phyloP scores from a whole-genome alignment of 768 basidiomycete genomes.

The Mycena pura region DNA sequence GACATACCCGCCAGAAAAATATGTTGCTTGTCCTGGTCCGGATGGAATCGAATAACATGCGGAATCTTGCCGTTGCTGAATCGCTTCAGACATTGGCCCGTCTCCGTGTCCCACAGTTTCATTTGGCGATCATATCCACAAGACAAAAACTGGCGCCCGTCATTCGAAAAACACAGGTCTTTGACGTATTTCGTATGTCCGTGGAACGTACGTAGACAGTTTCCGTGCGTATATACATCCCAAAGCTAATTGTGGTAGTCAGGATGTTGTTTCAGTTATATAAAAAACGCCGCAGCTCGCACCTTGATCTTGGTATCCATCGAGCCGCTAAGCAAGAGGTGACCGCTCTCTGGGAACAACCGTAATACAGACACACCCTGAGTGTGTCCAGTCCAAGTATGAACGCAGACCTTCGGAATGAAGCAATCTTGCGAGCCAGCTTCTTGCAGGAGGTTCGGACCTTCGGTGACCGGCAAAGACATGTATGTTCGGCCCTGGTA shows the following conservation, averaged over 20 bases:
- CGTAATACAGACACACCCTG: conserved; percentile 95
- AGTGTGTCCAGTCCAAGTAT: conserved; percentile 99
- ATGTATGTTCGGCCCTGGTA: conserved; percentile 99
- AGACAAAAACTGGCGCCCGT: conserved; percentile 87
- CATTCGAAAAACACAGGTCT: conserved; percentile 94
- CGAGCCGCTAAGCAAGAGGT: conserved; percentile 90
- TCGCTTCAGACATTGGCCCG: conserved; percentile 94
- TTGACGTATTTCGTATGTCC: conserved; percentile 97
- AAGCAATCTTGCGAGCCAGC: conserved; percentile 88
- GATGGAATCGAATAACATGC: conserved; percentile 94
- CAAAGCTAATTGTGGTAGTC: conserved; percentile 67
- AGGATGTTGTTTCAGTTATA: neutral
- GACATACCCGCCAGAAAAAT: conserved; percentile 98
- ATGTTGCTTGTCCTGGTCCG: conserved; percentile 94
- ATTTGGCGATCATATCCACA: conserved; percentile 96
- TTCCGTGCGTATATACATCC: conserved; percentile 97
- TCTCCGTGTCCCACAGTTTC: conserved; percentile 99
- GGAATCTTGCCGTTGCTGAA: conserved; percentile 99
- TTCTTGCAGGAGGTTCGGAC: conserved; percentile 82
- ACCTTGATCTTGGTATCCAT: conserved; percentile 99
- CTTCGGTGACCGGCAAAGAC: conserved; percentile 89
- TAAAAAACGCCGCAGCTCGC: conserved; percentile 25
- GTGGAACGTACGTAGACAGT: conserved; percentile 95
- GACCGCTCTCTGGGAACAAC: conserved; percentile 90
- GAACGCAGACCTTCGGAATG: conserved; percentile 93